These are phyloP conservation scores for Fimicolochytrium jonesii DNA, from an alignment of 192 early-diverging fungal genomes.

Conservation along the genomic window DNA sequence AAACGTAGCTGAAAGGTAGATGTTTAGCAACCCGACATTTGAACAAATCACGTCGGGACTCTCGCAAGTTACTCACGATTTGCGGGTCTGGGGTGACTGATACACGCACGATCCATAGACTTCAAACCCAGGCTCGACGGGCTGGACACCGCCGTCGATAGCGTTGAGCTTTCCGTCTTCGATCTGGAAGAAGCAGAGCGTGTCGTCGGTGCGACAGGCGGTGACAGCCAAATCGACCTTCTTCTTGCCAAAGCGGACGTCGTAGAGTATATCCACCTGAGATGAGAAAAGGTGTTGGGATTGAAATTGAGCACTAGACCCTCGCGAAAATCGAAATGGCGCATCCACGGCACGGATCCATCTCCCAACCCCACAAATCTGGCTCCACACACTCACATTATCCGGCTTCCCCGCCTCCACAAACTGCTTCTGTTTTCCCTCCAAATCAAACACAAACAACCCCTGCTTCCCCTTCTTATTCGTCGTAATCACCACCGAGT, in stretches of 20 bases:
- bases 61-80: too few relatives aligned
- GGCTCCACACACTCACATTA: too few relatives aligned
- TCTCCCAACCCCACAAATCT: too few relatives aligned
- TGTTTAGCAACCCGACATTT: too few relatives aligned
- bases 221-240: conserved; percentile 22
- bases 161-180: neutral
- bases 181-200: conserved; percentile 17
- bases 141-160: conserved; percentile 9
- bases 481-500: conserved; percentile 14
- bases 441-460: conserved; percentile 18
- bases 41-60: too few relatives aligned
- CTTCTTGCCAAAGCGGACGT: conserved; percentile 10
- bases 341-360: too few relatives aligned
- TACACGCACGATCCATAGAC: conserved; percentile 24
- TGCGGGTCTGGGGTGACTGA: conserved; percentile 3
- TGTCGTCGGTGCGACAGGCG: conserved; percentile 16
- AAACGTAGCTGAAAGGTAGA: conserved; percentile 1
- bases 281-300: too few relatives aligned
- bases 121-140: neutral
- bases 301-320: too few relatives aligned
- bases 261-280: conserved; percentile 16
- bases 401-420: conserved; percentile 6
- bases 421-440: conserved; percentile 11
- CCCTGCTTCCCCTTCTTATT: conserved; percentile 8
- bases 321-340: too few relatives aligned